Evolutionary conservation across 768 basidiomycete species (phyloP), one percentile per base, ranked within the genome.

Genomic region (Hericium coralloides): DNA sequence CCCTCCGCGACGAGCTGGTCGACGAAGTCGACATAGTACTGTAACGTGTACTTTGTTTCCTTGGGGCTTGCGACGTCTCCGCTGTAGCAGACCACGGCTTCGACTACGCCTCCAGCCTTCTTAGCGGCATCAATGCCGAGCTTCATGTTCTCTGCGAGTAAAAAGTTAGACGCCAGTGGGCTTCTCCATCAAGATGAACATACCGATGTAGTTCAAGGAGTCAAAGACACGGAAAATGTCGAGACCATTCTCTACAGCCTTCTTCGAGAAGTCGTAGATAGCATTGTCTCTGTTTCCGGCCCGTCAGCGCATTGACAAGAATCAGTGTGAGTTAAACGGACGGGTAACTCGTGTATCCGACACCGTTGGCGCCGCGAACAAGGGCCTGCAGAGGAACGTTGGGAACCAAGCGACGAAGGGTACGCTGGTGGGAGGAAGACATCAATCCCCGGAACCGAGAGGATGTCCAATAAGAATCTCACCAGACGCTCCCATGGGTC

Each of bases 151-250:
- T 91, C 89, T 91, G 63, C 14, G 43, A 25, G 3, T 4, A 4
- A 17, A 8, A 4, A 6, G 25, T 50, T 9, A 50, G 53, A 8
- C 23, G 38, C 17, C 55, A 53, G 49, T 36, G 59, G 57, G 41
- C 55, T 38, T 17, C 38, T 20, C 17, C 56, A 38, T 56, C 20
- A 9, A 18, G 26, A 22, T 15, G 38, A 23, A 76, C 83, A 53
- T 72, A 87, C 95, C 95, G 60, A 99, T 87, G 72, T 98, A 99
- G 78, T 99, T 99, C 73, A 99, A 76, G 31, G 97, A 98, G 72
- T 99, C 97, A 65, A 99, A 99, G 54, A 99, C 93, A 67, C 97
- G 84, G 90, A 99, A 99, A 70, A 99, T 99, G 73, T 99, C 97
- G 51, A 98, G 82, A 68, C 97, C 97, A 65, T 98, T 97, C 74